phyloP scores from a whole-genome alignment of 2,329 filamentous ascomycete genomes.

The Beauveria medogensis region DNA sequence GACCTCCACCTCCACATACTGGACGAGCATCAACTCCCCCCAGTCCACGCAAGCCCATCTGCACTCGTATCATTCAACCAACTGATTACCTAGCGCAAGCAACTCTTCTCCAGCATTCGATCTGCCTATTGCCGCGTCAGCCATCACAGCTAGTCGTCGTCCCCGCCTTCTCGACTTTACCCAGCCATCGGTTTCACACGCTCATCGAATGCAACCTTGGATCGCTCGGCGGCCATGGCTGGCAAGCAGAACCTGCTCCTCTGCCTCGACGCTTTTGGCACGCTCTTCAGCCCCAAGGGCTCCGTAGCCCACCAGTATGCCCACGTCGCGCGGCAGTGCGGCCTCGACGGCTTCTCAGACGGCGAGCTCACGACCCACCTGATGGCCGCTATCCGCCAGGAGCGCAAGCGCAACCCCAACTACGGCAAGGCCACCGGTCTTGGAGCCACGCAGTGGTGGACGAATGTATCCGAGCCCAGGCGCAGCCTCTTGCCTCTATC shows the following conservation, averaged over 20 bases:
- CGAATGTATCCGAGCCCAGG: slow-evolving; percentile 32
- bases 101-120: too few species aligned
- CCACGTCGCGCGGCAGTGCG: slow-evolving; percentile 40
- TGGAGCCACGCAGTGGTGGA: slow-evolving; percentile 50
- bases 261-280: slow-evolving; percentile 59
- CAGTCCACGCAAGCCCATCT: too few species aligned
- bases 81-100: too few species aligned
- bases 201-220: not conserved
- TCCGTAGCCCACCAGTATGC: slow-evolving; percentile 47
- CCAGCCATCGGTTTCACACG: too few species aligned
- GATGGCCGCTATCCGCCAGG: slow-evolving; percentile 37
- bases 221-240: not conserved
- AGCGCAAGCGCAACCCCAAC: slow-evolving; percentile 43
- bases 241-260: slow-evolving; percentile 39
- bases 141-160: not conserved
- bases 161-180: not conserved
- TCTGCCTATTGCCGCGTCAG: not conserved
- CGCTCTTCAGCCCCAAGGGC: slow-evolving; percentile 45
- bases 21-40: too few species aligned
- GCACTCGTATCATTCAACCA: too few species aligned
- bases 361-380: slow-evolving; percentile 30
- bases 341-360: slow-evolving; percentile 34
- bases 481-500: not conserved
- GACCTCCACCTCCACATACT: too few species aligned
- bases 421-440: slow-evolving; percentile 47